phyloP scores from a whole-genome alignment of 192 early-diverging fungal genomes.

The Diversispora epigaea region DNA sequence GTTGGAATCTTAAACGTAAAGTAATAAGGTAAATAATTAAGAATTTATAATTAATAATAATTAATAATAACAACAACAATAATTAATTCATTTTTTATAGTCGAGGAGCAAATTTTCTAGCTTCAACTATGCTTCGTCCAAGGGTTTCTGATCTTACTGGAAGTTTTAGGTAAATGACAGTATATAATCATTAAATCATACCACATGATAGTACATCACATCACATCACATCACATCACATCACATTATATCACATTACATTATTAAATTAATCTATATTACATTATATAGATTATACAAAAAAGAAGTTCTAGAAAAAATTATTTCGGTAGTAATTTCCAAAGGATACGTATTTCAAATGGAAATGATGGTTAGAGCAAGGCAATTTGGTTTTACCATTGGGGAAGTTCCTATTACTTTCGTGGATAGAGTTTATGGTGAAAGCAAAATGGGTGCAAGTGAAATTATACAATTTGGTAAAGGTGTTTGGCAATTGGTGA shows the following conservation, averaged over 20 bases:
- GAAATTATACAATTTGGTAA: conserved; percentile 94
- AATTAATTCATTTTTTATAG: conserved; percentile 39
- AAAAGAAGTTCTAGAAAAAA: conserved; percentile 78
- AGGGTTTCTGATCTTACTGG: conserved; percentile 94
- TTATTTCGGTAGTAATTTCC: conserved; percentile 87
- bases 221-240: background rate
- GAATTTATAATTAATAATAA: background rate
- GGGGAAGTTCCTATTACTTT: conserved; percentile 97
- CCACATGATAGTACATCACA: background rate
- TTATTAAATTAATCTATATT: too few relatives aligned
- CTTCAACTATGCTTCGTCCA: conserved; percentile 81
- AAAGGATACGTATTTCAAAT: conserved; percentile 99
- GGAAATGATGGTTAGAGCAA: conserved; percentile 99
- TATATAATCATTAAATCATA: background rate
- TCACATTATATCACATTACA: background rate
- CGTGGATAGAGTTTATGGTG: conserved; percentile 97
- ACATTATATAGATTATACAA: conserved; percentile 82
- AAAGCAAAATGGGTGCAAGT: conserved; percentile 91
- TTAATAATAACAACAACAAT: background rate
- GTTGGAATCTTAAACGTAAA: conserved; percentile 96
- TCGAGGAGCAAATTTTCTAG: conserved; percentile 96
- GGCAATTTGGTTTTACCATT: conserved; percentile 84
- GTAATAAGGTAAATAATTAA: conserved; percentile 65
- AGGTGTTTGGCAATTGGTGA: conserved; percentile 74
- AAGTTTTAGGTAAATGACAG: conserved; percentile 68